phyloP scores from a whole-genome alignment of 1,139 yeast genomes.

The Pneumocystis murina region DNA sequence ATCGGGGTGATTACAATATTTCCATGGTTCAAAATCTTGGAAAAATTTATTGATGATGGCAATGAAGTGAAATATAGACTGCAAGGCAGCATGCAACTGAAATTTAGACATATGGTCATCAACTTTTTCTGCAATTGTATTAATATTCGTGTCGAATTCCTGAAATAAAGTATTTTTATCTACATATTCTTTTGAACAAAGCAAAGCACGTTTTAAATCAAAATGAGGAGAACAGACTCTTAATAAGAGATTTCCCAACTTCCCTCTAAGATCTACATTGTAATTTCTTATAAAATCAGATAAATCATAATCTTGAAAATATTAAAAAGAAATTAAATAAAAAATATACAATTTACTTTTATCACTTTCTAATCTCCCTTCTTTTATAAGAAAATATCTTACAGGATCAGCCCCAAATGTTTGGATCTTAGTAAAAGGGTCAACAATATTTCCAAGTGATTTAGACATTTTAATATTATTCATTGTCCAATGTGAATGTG shows the following conservation, averaged over 20 bases:
- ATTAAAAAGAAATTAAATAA: not conserved
- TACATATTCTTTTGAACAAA: not conserved
- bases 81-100: not conserved
- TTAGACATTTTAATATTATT: slow-evolving; percentile 89
- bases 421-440: slow-evolving; percentile 54
- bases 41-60: not conserved
- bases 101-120: not conserved
- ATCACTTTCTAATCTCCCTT: slow-evolving; percentile 11
- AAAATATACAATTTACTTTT: not conserved
- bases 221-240: not conserved
- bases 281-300: not conserved
- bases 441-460: slow-evolving; percentile 88
- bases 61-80: not conserved
- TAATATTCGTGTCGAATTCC: not conserved
- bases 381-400: slow-evolving; percentile 11
- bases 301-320: not conserved
- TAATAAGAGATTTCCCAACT: not conserved
- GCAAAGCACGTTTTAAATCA: not conserved
- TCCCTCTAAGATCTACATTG: not conserved
- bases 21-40: slow-evolving; percentile 1
- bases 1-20: not conserved
- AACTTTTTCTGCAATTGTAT: not conserved
- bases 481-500: slow-evolving; percentile 90
- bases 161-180: not conserved
- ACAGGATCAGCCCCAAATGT: slow-evolving; percentile 34